Base-by-base conservation (phyloP, 495 filamentous ascomycete species). In the Tuber brumale region DNA sequence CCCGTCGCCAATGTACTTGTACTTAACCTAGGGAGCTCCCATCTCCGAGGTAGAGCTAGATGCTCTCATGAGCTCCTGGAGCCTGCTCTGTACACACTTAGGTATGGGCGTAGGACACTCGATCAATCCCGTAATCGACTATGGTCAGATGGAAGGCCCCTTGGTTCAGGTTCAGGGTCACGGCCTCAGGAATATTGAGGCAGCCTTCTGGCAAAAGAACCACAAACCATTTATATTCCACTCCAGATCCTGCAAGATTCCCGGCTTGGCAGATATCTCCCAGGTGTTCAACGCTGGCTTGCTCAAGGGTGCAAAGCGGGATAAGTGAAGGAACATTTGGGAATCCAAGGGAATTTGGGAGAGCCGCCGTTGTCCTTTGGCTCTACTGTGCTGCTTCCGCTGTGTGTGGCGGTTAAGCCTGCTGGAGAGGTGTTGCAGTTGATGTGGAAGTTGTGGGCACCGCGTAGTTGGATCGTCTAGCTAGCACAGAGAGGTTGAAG, bases 401-500 rank as follows among this genome's bases (percentile, higher is more conserved):
- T 89, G 51, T 85, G 88, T 48, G 87, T 81, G 61, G 73, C 84
- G 1, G 83, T 86, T 5, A 76, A 84, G 42, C 85, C 86, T 14
- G 83, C 77, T 3, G 80, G 81, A 35, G 12, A 79, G 72, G 83
- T 77, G 23, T 84, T 83, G 12, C 82, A 71, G 27, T 84, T 69
- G 37, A 81, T 80, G 70, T 18, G 8, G 43, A 44, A 51, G 84
- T 78, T 23, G 86, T 87, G 76, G 86, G 87, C 16, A n/a, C n/a
- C n/a, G n/a, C n/a, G n/a, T n/a, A n/a, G 51, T 81, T 95, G 76
- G 87, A 89, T 80, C 92, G 90, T 77, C 93, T 93, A 19, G 92
- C 92, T 5, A 98, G 95, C 43, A 89, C 93, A 0, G 95, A 98
- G 87, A 88, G 93, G 83, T 94, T 98, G 73, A 85, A 95, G 79